A percentile compares a stretch with the other conserved stretches of the same genome.
phyloP scores from a whole-genome alignment of 305 asterid genomes.

The Fraxinus albicans region DNA sequence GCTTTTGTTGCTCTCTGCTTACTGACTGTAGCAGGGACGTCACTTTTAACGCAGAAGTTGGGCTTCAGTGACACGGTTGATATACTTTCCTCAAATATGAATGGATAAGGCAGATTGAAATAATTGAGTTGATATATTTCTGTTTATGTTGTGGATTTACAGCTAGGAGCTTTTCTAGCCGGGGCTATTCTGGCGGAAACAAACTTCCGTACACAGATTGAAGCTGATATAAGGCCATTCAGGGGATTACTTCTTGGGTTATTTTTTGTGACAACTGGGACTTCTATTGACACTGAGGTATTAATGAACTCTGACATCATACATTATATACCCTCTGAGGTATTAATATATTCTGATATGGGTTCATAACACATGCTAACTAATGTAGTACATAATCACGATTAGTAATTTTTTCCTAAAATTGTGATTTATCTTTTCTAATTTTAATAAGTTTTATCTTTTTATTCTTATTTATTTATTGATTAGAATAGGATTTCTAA shows the following conservation, averaged over 20 bases:
- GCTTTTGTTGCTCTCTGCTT: slow-evolving; percentile 98
- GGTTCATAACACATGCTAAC: slow-evolving; percentile 4
- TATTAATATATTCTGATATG: not conserved
- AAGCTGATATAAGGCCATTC: slow-evolving; percentile 98
- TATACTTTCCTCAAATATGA: slow-evolving; percentile 22
- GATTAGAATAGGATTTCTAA: not conserved
- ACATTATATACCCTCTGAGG: not conserved
- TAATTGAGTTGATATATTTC: slow-evolving; percentile 16
- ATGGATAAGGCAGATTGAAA: slow-evolving; percentile 12
- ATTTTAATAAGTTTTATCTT: too few relatives aligned
- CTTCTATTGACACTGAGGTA: slow-evolving; percentile 96
- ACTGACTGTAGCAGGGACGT: slow-evolving; percentile 95
- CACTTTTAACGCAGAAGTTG: slow-evolving; percentile 86
- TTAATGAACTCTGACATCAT: slow-evolving; percentile 11
- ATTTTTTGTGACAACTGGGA: slow-evolving; percentile 95
- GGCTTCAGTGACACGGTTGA: slow-evolving; percentile 99
- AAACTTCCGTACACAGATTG: slow-evolving; percentile 95
- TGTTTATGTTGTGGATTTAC: slow-evolving; percentile 30
- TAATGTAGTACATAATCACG: too few relatives aligned
- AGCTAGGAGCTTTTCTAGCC: slow-evolving; percentile 98
- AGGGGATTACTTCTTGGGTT: slow-evolving; percentile 94
- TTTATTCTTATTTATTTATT: too few relatives aligned
- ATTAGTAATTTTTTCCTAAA: too few relatives aligned
- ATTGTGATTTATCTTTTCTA: too few relatives aligned
- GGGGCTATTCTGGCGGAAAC: slow-evolving; percentile 97